A percentile compares a stretch with the other conserved stretches of the same genome.
phyloP scores from a whole-genome alignment of 345 rosid genomes.

The Raphanus sativus region DNA sequence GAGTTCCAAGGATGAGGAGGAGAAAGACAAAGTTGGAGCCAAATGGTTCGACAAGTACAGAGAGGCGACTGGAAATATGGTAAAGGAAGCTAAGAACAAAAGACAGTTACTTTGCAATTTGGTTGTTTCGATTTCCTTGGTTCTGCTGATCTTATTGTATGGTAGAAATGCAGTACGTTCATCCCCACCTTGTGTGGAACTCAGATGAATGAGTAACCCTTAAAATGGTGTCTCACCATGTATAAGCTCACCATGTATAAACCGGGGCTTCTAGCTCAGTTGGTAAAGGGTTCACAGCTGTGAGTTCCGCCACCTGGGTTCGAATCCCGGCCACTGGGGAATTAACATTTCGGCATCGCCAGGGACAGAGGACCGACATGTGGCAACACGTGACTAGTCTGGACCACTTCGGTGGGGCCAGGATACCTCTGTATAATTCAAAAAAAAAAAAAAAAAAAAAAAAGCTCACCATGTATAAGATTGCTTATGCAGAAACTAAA shows the following conservation, averaged over 20 bases:
- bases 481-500: conserved; percentile 16
- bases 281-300: too few species aligned
- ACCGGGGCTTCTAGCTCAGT: too few species aligned
- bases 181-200: conserved; percentile 19
- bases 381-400: too few species aligned
- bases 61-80: conserved; percentile 38
- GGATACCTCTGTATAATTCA: too few species aligned
- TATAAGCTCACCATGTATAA: conserved; percentile 21
- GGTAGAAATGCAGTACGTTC: conserved; percentile 38
- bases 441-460: too few species aligned
- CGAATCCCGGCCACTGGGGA: too few species aligned
- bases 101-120: conserved; percentile 34
- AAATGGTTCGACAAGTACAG: conserved; percentile 35
- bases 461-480: conserved; percentile 14
- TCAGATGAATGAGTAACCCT: conserved; percentile 29
- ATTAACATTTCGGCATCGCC: too few species aligned
- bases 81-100: conserved; percentile 40
- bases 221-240: conserved; percentile 4
- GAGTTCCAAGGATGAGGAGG: conserved; percentile 34
- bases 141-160: conserved; percentile 33
- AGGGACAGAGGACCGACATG: too few species aligned
- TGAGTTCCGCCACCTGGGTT: too few species aligned
- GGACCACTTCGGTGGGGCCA: too few species aligned
- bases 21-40: conserved; percentile 33
- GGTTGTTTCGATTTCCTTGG: conserved; percentile 34